Base-by-base conservation (phyloP, 331 rosid species). In the Acacia pycnantha region DNA sequence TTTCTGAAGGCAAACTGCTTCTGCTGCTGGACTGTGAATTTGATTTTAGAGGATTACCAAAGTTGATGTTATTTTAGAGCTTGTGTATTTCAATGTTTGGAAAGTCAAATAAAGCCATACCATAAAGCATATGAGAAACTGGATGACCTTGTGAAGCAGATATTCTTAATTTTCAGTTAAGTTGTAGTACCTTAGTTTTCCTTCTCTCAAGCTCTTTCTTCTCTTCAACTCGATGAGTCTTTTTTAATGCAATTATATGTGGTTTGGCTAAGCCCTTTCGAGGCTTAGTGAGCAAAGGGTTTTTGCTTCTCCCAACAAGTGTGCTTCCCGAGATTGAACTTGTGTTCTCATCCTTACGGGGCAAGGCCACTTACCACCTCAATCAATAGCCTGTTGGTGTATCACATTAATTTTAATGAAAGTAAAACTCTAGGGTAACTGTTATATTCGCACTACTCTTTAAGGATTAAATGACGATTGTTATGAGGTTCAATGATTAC, bases 111-210 rank as follows among this genome's bases (percentile, higher is more conserved):
- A 58, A 54, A 56, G 59, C 77, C 37, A 27, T 15, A 24, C n/a
- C 15, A n/a, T 66, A 56, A 69, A 56, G 12, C 65, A 59, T 46
- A 31, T 14, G 31, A 29, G 21, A 54, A 68, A 53, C 16, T n/a
- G 53, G 31, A 59, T 75, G 41, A 46, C 62, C 27, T 54, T 54
- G 18, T 27, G 40, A 50, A 51, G 26, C 54, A 68, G 44, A 44
- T 54, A 82, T 77, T 33, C 40, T 82, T 5, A 33, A 53, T 15
- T 54, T 1, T 69, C 50, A 27, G 47, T 76, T 82, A 46, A 76
- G 53, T 66, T 44, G 37, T 48, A 66, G 70, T 19, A 40, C 81
- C 35, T 47, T 29, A 6, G 27, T 47, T 64, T 69, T 3, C 14
- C 74, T 46, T 27, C 26, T 50, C 79, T 62, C 26, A 43, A 73